Base-by-base conservation (phyloP, 306 rosid genomes). In the Benincasa hispida region DNA sequence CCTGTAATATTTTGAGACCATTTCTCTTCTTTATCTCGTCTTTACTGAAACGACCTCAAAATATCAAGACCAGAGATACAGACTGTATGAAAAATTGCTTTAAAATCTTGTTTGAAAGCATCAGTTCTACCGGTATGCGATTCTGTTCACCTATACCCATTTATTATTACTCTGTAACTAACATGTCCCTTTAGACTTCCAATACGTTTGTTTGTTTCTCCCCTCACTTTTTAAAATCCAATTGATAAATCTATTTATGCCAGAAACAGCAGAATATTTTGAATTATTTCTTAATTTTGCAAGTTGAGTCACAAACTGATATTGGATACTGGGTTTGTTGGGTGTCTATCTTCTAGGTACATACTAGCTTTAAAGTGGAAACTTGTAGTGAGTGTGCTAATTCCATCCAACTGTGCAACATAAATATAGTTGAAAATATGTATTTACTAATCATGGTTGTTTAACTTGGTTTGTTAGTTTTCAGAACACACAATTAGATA, bases 11-110 rank as follows among this genome's bases (percentile, higher is more conserved):
- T 60, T 83, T 94, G 89, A 85, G 98, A 83, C 94, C 98, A 35
- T 94, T 91, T 83, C 85, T 94, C 59, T 90, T 94, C 83, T 94
- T 94, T 80, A 58, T 87, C 25, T 81, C 81, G 6, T 87, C 86
- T 59, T 79, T 87, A 57, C 57, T 90, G 32, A 84, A 81, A 75
- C 80, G 74, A 81, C 80, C 39, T 80, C 86, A 73, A 81, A 85
- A 81, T 78, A 63, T 82, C 58, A 81, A 82, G 28, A 63, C 67
- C 79, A 78, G 81, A 77, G 88, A 82, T 75, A 51, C 84, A 73
- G 67, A 66, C 62, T 91, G 91, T 56, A 83, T 82, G 85, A 85
- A 70, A 84, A 81, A 28, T 67, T 87, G 96, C 90, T 91, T 87
- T 82, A 86, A 87, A 53, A 83, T 89, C 79, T 80, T 94, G 77